A percentile compares a stretch with the other conserved stretches of the same genome.
These are phyloP conservation scores for Puccinia novopanici DNA, from an alignment of 1,284 basidiomycete genomes.

Conservation along the genomic window DNA sequence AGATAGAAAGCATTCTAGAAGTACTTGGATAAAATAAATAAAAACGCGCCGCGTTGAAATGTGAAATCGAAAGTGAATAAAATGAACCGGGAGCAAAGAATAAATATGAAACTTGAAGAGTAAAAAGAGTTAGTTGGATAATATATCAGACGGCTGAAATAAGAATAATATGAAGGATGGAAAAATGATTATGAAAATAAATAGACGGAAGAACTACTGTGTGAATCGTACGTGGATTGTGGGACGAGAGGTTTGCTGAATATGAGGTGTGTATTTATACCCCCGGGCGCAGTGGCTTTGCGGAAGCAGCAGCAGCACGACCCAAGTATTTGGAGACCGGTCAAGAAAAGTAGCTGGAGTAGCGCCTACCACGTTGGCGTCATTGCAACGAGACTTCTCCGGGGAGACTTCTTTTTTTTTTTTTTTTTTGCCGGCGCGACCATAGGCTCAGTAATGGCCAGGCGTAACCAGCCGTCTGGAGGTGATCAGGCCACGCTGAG, in stretches of 20 bases:
- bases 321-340: neutral
- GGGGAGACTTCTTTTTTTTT: neutral
- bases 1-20: constrained; percentile 11
- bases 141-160: neutral
- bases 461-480: neutral
- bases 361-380: neutral
- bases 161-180: neutral
- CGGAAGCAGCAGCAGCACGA: neutral
- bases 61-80: neutral
- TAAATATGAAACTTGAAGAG: neutral
- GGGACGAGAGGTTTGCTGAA: too few species aligned
- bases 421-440: neutral
- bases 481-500: neutral
- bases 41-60: constrained; percentile 9
- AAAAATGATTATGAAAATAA: too few species aligned
- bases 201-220: too few species aligned
- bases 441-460: neutral
- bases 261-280: neutral
- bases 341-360: neutral
- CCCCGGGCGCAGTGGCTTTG: neutral
- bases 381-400: neutral
- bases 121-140: neutral
- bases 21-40: neutral
- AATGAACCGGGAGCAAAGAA: neutral
- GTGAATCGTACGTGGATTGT: too few species aligned